These are phyloP conservation scores for Parastagonospora avenae DNA, from an alignment of 2,329 filamentous ascomycete species.

Conservation along the genomic window DNA sequence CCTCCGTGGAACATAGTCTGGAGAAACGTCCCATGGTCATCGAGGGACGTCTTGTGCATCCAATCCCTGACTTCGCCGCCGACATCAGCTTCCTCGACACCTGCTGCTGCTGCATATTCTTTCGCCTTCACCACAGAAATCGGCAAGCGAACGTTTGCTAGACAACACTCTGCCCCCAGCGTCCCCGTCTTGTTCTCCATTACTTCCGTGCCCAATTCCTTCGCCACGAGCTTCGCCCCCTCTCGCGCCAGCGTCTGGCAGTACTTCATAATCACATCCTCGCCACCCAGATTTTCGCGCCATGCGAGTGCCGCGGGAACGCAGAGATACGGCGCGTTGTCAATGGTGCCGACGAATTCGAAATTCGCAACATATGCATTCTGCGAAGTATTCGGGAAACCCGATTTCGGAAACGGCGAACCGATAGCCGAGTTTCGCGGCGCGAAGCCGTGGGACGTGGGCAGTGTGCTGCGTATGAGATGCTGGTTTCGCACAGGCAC, in stretches of 20 bases:
- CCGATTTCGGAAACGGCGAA: slow-evolving; percentile 24
- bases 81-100: slow-evolving; percentile 24
- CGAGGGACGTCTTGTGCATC: slow-evolving; percentile 50
- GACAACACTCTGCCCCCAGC: slow-evolving; percentile 67
- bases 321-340: slow-evolving; percentile 73
- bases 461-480: slow-evolving; percentile 73
- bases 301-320: slow-evolving; percentile 74
- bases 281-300: slow-evolving; percentile 73
- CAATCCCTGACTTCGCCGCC: slow-evolving; percentile 44
- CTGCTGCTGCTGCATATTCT: slow-evolving; percentile 17
- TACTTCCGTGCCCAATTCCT: slow-evolving; percentile 70
- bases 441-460: slow-evolving; percentile 79
- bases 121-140: slow-evolving; percentile 52
- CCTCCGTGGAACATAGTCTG: slow-evolving; percentile 65
- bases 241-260: slow-evolving; percentile 65
- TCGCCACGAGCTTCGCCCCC: slow-evolving; percentile 66
- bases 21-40: slow-evolving; percentile 74
- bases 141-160: slow-evolving; percentile 77
- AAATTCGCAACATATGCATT: slow-evolving; percentile 72
- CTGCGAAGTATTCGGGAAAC: slow-evolving; percentile 48
- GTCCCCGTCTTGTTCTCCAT: slow-evolving; percentile 69
- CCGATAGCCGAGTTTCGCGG: slow-evolving; percentile 45
- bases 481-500: slow-evolving; percentile 77
- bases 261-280: slow-evolving; percentile 71
- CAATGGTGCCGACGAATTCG: slow-evolving; percentile 76